Conservation (phyloP, 2,329 filamentous ascomycete genomes). For the Lecanicillium sp. region DNA sequence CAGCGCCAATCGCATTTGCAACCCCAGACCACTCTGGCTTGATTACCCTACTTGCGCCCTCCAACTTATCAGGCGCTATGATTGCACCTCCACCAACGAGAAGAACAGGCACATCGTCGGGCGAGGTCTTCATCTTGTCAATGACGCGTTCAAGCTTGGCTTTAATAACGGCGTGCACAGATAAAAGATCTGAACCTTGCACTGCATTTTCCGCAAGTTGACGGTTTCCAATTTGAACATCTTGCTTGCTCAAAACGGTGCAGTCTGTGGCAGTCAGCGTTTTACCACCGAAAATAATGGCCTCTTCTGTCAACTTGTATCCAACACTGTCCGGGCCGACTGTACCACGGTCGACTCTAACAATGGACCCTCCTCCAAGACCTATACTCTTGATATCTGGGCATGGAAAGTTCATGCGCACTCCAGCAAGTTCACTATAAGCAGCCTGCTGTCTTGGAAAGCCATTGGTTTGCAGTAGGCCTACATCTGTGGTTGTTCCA, state of each 20-base stretch:
- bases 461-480: conserved; percentile 51
- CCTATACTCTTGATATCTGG: conserved; percentile 54
- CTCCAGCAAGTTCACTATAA: conserved; percentile 54
- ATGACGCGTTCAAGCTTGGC: conserved; percentile 47
- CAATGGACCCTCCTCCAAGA: conserved; percentile 50
- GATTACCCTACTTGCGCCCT: conserved; percentile 47
- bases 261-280: conserved; percentile 53
- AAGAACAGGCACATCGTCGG: conserved; percentile 49
- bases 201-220: conserved; percentile 24
- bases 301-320: conserved; percentile 45
- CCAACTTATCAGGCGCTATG: conserved; percentile 46
- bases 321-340: conserved; percentile 58
- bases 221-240: conserved; percentile 33
- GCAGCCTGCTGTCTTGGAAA: conserved; percentile 57
- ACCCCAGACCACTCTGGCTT: conserved; percentile 51
- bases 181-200: conserved; percentile 23
- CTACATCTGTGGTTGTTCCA: conserved; percentile 59
- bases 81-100: conserved; percentile 58
- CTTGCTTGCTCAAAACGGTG: conserved; percentile 25
- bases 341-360: conserved; percentile 30
- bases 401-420: conserved; percentile 53
- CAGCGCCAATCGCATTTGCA: conserved; percentile 59
- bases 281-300: conserved; percentile 48
- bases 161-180: conserved; percentile 34
- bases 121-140: conserved; percentile 56